Conservation (phyloP, 495 filamentous ascomycete species). For the Physcia stellaris region DNA sequence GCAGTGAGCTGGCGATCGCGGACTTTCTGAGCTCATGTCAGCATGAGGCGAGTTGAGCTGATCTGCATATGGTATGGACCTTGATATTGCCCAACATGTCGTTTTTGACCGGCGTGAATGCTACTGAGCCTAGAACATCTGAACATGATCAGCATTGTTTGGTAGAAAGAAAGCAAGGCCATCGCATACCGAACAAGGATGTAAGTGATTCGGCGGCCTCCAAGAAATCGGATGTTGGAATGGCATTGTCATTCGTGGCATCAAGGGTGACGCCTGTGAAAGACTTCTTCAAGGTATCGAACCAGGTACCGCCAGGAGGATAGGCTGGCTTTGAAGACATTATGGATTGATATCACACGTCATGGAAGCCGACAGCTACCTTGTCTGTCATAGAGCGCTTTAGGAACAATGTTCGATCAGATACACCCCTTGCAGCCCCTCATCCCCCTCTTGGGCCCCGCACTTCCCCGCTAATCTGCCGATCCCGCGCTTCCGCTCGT, state of each 20-base stretch:
- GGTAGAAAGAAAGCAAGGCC: not conserved
- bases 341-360: too few relatives aligned
- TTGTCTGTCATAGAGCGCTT: too few relatives aligned
- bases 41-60: constrained; percentile 8
- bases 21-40: constrained; percentile 57
- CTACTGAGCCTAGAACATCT: constrained; percentile 72
- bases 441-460: too few relatives aligned
- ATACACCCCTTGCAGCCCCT: too few relatives aligned
- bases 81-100: constrained; percentile 88
- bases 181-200: constrained; percentile 63
- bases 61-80: constrained; percentile 30
- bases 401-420: too few relatives aligned
- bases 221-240: constrained; percentile 77
- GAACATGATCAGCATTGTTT: constrained; percentile 8
- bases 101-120: constrained; percentile 76
- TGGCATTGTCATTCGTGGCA: constrained; percentile 54
- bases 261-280: constrained; percentile 73
- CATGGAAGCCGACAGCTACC: too few relatives aligned
- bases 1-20: constrained; percentile 66
- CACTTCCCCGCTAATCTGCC: too few relatives aligned
- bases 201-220: constrained; percentile 78
- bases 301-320: constrained; percentile 61
- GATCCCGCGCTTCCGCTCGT: too few relatives aligned
- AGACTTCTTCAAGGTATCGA: constrained; percentile 67
- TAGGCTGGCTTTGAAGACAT: constrained; percentile 17